Evolutionary conservation across 768 basidiomycete species (phyloP).

Genomic region (Suillus cothurnatus): DNA sequence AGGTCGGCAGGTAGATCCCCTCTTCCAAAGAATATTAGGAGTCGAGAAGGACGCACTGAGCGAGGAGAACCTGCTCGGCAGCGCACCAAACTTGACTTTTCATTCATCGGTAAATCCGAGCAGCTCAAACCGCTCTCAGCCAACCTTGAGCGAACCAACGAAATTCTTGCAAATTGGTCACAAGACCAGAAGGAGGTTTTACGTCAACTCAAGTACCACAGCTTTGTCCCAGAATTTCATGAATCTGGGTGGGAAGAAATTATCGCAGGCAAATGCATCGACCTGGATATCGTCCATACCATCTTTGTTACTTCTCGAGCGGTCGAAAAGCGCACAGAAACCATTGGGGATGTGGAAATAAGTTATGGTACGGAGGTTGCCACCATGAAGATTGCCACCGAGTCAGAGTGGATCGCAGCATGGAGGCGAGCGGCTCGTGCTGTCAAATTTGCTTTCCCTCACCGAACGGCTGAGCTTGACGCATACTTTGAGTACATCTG

Average conservation of each 20-base stretch:
- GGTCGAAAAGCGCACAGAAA: conserved; percentile 24
- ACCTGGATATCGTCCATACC: conserved; percentile 32
- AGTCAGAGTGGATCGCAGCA: not conserved
- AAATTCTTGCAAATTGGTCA: not conserved
- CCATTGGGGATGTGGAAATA: not conserved
- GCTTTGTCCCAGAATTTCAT: conserved; percentile 24
- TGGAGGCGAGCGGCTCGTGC: not conserved
- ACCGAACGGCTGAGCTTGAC: not conserved
- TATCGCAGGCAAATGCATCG: conserved; percentile 22
- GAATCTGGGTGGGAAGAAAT: conserved; percentile 30
- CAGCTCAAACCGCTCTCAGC: not conserved
- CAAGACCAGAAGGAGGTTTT: not conserved
- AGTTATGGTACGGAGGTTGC: not conserved
- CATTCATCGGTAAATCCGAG: conserved; percentile 8
- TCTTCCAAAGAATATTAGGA: not conserved
- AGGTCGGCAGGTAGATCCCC: not conserved
- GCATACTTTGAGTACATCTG: not conserved
- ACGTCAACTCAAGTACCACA: not conserved
- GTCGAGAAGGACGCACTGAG: not conserved
- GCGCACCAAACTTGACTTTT: not conserved
- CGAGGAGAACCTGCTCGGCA: not conserved
- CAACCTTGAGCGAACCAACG: not conserved
- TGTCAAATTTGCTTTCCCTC: not conserved
- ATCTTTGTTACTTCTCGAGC: conserved; percentile 13
- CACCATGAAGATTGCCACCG: not conserved